Percentiles rank a stretch among this genome's conserved stretches.
Evolutionary conservation across 2,329 filamentous ascomycete species (phyloP).

Genomic region (Acrocalymma vagum): DNA sequence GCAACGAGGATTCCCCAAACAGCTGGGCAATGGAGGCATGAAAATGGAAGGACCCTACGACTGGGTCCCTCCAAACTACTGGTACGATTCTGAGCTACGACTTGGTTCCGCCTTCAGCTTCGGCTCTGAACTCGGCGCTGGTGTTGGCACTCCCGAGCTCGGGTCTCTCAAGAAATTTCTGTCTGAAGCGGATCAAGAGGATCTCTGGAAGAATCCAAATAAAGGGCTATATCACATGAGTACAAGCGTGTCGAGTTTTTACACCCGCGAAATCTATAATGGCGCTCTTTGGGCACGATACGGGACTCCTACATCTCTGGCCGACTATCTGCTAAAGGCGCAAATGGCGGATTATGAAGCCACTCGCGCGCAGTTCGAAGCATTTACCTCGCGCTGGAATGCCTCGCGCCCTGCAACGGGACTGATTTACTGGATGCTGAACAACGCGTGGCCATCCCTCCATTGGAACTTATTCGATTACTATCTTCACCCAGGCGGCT

Average conservation of each 20-base stretch:
- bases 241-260: conserved; percentile 63
- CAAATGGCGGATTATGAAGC: conserved; percentile 73
- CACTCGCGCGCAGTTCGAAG: conserved; percentile 67
- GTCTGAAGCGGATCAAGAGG: conserved; percentile 58
- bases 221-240: conserved; percentile 69
- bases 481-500: conserved; percentile 65
- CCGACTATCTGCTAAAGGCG: conserved; percentile 67
- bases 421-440: conserved; percentile 73
- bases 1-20: conserved; percentile 61
- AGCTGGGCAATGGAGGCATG: conserved; percentile 66
- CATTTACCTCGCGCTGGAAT: conserved; percentile 61
- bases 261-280: conserved; percentile 67
- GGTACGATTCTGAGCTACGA: conserved; percentile 62
- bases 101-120: conserved; percentile 70
- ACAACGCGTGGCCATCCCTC: conserved; percentile 70
- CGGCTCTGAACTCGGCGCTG: conserved; percentile 68
- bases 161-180: conserved; percentile 64
- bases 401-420: conserved; percentile 65
- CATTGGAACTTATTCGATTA: conserved; percentile 74
- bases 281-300: conserved; percentile 61
- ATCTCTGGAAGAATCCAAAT: conserved; percentile 64
- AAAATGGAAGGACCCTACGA: conserved; percentile 74
- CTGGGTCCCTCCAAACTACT: conserved; percentile 72
- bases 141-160: conserved; percentile 69
- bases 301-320: conserved; percentile 60